phyloP scores from a whole-genome alignment of 2,329 filamentous ascomycete species.

The Venturiaceae sp. region DNA sequence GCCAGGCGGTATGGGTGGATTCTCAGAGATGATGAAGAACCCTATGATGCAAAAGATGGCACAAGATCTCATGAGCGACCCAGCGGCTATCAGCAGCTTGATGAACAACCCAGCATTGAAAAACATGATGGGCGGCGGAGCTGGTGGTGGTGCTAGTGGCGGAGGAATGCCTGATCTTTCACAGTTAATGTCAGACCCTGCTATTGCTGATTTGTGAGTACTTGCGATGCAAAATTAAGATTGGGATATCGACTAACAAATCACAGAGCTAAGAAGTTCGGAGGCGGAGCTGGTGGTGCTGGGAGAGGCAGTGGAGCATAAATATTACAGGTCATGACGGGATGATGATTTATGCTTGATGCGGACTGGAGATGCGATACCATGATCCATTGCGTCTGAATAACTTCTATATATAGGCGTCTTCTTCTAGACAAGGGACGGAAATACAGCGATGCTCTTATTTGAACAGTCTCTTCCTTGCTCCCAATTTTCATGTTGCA shows the following conservation, averaged over 20 bases:
- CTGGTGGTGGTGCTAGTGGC: constrained; percentile 45
- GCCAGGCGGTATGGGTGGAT: constrained; percentile 75
- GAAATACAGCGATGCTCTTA: background rate
- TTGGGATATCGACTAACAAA: constrained; percentile 8
- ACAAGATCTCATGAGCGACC: constrained; percentile 94
- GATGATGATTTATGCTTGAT: background rate
- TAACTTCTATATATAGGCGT: background rate
- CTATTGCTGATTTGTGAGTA: constrained; percentile 84
- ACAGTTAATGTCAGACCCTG: constrained; percentile 83
- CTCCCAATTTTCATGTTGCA: too few relatives aligned
- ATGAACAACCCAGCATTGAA: constrained; percentile 98
- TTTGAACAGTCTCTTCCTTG: background rate
- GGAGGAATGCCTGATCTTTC: constrained; percentile 85
- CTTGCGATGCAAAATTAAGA: background rate
- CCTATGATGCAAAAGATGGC: constrained; percentile 98
- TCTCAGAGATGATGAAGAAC: constrained; percentile 85
- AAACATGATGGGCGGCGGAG: constrained; percentile 39
- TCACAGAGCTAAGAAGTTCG: constrained; percentile 55
- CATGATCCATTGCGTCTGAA: background rate
- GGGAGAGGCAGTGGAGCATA: constrained; percentile 7
- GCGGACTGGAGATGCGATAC: background rate
- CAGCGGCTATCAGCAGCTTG: constrained; percentile 79
- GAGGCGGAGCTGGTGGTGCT: constrained; percentile 44
- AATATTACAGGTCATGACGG: background rate
- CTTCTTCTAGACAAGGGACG: background rate